Base-by-base conservation (phyloP, 805 yeast species). In the Cyberlindnera americana region DNA sequence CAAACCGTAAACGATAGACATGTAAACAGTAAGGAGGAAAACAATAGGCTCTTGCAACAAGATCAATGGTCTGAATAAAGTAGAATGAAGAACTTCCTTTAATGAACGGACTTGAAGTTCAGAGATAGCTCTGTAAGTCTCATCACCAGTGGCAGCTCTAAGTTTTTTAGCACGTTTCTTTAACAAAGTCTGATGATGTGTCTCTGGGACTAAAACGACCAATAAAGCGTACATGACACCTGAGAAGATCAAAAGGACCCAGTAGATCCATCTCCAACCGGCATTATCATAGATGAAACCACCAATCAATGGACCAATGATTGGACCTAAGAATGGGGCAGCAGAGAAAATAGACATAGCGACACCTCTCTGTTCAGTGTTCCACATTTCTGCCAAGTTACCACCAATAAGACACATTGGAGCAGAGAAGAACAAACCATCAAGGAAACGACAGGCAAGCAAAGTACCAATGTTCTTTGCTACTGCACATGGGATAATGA, bases 331-430 rank as follows among this genome's bases (percentile, higher is more conserved):
- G 56, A 79, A 78, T 3, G 88, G 87, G 33, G 87, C 88, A 33
- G 82, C 81, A 30, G 86, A 76, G 60, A 80, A 83, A 16, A 77
- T 44, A 2, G 83, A 72, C 78, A 83, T 75, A n/a, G 89, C 86
- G 11, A 76, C 54, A 37, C 86, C 82, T 58, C 80, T 62, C 48
- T 79, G 79, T 17, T 71, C 65, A 16, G 77, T 75, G 17, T 64
- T 64, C 82, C 88, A 86, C 54, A 85, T 61, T 57, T 86, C 95
- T 21, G 80, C 67, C 37, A 85, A 69, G 15, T 87, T 75, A 39
- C 93, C 95, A 36, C 88, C 88, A 31, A 85, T 86, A 44, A 82
- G 70, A 19, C 89, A 76, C 66, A 86, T 69, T 24, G 88, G 84
- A 5, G 89, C 89, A 21, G 84, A 74, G 14, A 87, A 84, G 24